A percentile compares a stretch with the other conserved stretches of the same genome.
Evolutionary conservation across 2,329 filamentous ascomycete genomes (phyloP).

Genomic region (Cladosporium sp.): DNA sequence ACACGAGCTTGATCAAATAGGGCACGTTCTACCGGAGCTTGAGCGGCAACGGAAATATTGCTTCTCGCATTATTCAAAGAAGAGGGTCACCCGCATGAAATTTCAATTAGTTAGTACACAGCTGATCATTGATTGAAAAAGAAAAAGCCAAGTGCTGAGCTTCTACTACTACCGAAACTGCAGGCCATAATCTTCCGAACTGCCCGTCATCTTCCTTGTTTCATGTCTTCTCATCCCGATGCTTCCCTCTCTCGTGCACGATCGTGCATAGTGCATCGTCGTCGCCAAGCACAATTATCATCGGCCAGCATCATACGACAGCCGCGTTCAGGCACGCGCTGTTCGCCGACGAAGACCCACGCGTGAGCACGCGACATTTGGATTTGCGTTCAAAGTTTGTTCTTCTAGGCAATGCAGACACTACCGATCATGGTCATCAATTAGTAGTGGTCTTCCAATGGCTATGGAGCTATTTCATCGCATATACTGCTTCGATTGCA

Average conservation of each 20-base stretch:
- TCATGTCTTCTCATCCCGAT: background rate
- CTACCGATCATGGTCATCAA: background rate
- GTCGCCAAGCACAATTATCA: slow-evolving; percentile 2
- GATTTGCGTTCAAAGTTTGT: background rate
- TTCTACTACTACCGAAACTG: background rate
- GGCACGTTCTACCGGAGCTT: slow-evolving; percentile 3
- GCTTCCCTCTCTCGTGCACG: background rate
- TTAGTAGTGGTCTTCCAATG: background rate
- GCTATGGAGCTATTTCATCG: background rate
- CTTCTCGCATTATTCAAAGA: background rate
- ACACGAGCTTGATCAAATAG: slow-evolving; percentile 1
- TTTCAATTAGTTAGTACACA: background rate
- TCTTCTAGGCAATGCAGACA: background rate
- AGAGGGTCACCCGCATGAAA: slow-evolving; percentile 5
- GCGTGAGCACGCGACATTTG: slow-evolving; percentile 8
- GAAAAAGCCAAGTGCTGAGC: background rate
- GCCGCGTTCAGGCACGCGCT: slow-evolving; percentile 8
- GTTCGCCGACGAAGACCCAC: background rate
- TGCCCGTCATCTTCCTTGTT: slow-evolving; percentile 1
- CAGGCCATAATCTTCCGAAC: background rate
- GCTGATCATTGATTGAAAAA: background rate
- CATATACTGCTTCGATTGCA: background rate
- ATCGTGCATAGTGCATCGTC: background rate
- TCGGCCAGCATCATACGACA: background rate
- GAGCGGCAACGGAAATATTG: slow-evolving; percentile 7